Conservation (phyloP, 2,329 filamentous ascomycete genomes). For the Colletotrichum chrysophilum region DNA sequence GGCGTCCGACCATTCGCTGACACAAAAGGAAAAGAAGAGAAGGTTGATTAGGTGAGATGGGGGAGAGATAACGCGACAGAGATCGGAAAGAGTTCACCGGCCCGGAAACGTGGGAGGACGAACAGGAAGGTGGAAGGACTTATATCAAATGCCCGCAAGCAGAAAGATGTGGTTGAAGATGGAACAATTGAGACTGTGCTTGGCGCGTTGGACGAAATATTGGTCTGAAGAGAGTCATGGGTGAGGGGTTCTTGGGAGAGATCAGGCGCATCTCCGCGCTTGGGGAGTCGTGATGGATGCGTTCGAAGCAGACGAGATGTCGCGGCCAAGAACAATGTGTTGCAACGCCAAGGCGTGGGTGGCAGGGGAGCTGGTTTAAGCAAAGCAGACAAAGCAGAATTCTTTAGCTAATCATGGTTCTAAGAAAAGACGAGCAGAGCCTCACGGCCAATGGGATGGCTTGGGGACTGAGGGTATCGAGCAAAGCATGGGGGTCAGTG, state of each 20-base stretch:
- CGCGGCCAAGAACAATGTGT: slow-evolving; percentile 7
- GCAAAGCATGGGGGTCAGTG: slow-evolving; percentile 6
- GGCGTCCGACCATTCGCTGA: slow-evolving; percentile 8
- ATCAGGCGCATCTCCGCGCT: background rate
- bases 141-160: slow-evolving; percentile 7
- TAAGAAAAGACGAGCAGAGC: background rate
- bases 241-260: background rate
- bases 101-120: background rate
- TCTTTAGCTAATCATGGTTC: background rate
- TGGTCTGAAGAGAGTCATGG: background rate
- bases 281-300: slow-evolving; percentile 7
- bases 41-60: slow-evolving; percentile 4
- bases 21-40: background rate
- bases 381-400: background rate
- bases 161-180: background rate
- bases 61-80: background rate
- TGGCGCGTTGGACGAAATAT: background rate
- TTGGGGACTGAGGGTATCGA: background rate
- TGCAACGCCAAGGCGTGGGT: slow-evolving; percentile 5
- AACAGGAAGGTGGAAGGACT: slow-evolving; percentile 3
- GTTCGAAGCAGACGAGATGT: slow-evolving; percentile 13
- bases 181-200: background rate
- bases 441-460: background rate
- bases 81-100: slow-evolving; percentile 2
- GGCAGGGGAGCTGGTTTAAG: background rate